A percentile compares a stretch with the other conserved stretches of the same genome.
Conservation (phyloP, 169 alveolate genomes). For the Eimeria brunetti region DNA sequence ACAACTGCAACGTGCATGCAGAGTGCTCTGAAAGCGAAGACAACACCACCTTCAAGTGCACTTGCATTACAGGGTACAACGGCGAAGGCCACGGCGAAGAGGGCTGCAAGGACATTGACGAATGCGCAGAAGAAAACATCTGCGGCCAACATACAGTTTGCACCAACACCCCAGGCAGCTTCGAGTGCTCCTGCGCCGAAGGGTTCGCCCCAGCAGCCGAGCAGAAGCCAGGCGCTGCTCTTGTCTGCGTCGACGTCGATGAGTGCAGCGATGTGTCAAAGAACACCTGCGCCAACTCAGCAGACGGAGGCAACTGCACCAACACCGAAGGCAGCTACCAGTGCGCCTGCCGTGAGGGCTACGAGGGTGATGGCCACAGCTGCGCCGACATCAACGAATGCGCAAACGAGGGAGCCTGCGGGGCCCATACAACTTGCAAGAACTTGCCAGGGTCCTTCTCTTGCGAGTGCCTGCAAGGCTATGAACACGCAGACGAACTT, state of each 20-base stretch:
- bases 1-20: constrained; percentile 81
- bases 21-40: constrained; percentile 83
- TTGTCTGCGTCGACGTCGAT: constrained; percentile 63
- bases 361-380: constrained; percentile 71
- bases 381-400: constrained; percentile 78
- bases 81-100: constrained; percentile 71
- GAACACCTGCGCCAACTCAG: constrained; percentile 78
- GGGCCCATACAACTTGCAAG: constrained; percentile 74
- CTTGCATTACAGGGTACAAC: constrained; percentile 82
- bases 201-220: constrained; percentile 62
- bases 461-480: constrained; percentile 84
- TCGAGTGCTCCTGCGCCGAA: constrained; percentile 78
- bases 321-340: constrained; percentile 84
- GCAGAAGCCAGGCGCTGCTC: neutral
- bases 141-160: constrained; percentile 54
- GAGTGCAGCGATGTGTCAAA: constrained; percentile 72
- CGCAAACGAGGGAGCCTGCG: constrained; percentile 41
- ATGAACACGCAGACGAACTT: neutral
- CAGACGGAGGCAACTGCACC: constrained; percentile 79
- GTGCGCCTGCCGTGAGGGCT: constrained; percentile 83
- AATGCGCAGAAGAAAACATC: constrained; percentile 33
- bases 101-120: constrained; percentile 75
- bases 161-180: constrained; percentile 82
- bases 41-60: constrained; percentile 81
- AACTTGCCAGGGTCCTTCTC: constrained; percentile 81